phyloP scores from a whole-genome alignment of 1,139 yeast genomes.

The Yamadazyma triangularis region DNA sequence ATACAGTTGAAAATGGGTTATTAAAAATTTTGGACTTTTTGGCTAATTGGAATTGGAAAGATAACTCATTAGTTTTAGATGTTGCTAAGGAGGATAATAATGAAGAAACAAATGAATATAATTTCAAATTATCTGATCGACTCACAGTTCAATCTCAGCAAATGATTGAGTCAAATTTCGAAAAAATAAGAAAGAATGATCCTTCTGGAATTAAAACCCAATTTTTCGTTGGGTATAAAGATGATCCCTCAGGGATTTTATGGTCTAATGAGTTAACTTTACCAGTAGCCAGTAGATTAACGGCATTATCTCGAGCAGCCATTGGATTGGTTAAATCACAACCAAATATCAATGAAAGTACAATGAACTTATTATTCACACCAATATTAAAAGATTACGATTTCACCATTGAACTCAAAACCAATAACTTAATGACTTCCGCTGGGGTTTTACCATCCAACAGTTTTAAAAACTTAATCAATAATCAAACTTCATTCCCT shows the following conservation, averaged over 20 bases:
- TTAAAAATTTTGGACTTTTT: constrained; percentile 67
- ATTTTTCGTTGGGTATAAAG: constrained; percentile 74
- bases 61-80: constrained; percentile 76
- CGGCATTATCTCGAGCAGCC: constrained; percentile 82
- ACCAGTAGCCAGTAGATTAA: constrained; percentile 81
- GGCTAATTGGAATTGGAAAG: constrained; percentile 92
- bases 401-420: constrained; percentile 59
- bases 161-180: constrained; percentile 59
- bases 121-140: constrained; percentile 49
- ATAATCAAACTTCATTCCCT: constrained; percentile 37
- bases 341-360: constrained; percentile 43
- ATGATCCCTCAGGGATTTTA: constrained; percentile 76
- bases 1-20: constrained; percentile 77
- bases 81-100: constrained; percentile 48
- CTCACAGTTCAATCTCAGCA: constrained; percentile 62
- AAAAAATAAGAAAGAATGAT: constrained; percentile 63
- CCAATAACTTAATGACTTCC: constrained; percentile 36
- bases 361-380: constrained; percentile 58
- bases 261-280: constrained; percentile 73
- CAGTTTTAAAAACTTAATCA: constrained; percentile 58
- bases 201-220: constrained; percentile 80
- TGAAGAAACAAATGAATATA: constrained; percentile 15
- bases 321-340: constrained; percentile 43
- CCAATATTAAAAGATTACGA: constrained; percentile 86
- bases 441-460: constrained; percentile 55